Evolutionary conservation across 768 basidiomycete genomes (phyloP), one percentile per base, ranked within the genome.

Genomic region (Leucogyrophana mollusca): DNA sequence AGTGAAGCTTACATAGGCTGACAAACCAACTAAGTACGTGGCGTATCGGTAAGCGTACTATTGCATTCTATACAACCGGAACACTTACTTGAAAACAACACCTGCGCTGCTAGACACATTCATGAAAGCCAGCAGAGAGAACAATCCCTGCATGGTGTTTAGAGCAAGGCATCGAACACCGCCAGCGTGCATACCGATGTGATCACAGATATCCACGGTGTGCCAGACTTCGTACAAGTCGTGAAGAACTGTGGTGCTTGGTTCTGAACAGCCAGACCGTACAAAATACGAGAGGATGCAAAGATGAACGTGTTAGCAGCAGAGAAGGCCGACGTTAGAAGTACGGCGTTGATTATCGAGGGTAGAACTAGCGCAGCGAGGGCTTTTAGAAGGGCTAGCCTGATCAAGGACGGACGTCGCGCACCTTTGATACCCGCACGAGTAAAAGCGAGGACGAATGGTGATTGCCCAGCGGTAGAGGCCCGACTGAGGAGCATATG

Each of bases 401-500:
- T n/a, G n/a, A n/a, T n/a, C n/a, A n/a, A n/a, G n/a, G n/a, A n/a
- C n/a, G 9, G 9, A 9, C 16, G 35, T 20, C 23, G 27, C 55
- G 5, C 34, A 77, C 77, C 80, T 69, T 78, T 82, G 59, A 90
- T 78, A 9, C 89, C 86, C 1, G 87, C 84, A 33, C 77, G 73
- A 36, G 68, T 75, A 53, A 93, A 82, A 16, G 89, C 90, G 52
- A 93, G 85, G 45, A 93, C 90, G 65, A 89, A 94, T 3, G 91
- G 91, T 3, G 88, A 90, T 43, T 83, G 62, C 1, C 84, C 80
- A n/a, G 89, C 90, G 14, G 52, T 47, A 16, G 35, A 37, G 7
- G 35, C 35, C 16, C 3, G 4, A 10, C 5, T 27, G 33, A 22
- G 33, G 27, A 16, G 20, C 39, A 34, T 37, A 34, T 4, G 4